Evolutionary conservation across 2,329 filamentous ascomycete genomes (phyloP).

Genomic region (Ceratocystis cacaofunesta): DNA sequence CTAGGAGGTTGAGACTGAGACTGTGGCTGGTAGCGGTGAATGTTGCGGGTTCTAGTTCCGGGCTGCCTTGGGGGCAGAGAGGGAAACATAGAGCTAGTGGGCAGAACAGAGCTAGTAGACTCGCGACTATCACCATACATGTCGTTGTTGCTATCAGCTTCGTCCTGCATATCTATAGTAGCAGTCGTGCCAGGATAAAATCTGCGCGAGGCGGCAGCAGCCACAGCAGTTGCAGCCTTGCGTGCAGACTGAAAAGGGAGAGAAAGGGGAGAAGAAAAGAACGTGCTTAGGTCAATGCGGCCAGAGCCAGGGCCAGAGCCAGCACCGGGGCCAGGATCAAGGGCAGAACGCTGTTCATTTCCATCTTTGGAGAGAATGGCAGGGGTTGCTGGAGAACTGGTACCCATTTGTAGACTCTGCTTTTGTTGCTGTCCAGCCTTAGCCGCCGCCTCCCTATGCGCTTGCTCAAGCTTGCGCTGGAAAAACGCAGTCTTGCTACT

Average conservation of each 20-base stretch:
- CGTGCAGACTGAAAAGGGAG: slow-evolving; percentile 21
- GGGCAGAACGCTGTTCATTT: background rate
- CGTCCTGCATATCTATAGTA: slow-evolving; percentile 4
- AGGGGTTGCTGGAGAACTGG: slow-evolving; percentile 1
- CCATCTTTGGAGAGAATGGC: background rate
- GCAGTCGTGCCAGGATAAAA: slow-evolving; percentile 8
- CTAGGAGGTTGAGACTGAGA: background rate
- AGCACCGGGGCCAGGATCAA: background rate
- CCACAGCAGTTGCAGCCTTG: slow-evolving; percentile 16
- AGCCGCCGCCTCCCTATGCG: background rate
- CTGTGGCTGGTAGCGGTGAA: background rate
- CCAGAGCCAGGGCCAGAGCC: slow-evolving; percentile 7
- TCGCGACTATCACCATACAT: background rate
- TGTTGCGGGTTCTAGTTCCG: background rate
- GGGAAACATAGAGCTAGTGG: slow-evolving; percentile 30
- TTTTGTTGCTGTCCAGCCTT: background rate
- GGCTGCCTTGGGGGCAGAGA: slow-evolving; percentile 21
- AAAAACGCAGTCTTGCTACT: slow-evolving; percentile 16
- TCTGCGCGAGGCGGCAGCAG: slow-evolving; percentile 9
- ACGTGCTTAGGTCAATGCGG: slow-evolving; percentile 36
- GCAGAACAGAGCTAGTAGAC: slow-evolving; percentile 18
- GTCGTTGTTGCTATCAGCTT: slow-evolving; percentile 2
- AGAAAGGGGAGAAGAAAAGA: slow-evolving; percentile 42
- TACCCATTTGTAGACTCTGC: background rate
- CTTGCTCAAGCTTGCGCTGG: slow-evolving; percentile 11